These are phyloP conservation scores for Fraxinus sp. DNA, from an alignment of 305 asterid species.

Conservation along the genomic window DNA sequence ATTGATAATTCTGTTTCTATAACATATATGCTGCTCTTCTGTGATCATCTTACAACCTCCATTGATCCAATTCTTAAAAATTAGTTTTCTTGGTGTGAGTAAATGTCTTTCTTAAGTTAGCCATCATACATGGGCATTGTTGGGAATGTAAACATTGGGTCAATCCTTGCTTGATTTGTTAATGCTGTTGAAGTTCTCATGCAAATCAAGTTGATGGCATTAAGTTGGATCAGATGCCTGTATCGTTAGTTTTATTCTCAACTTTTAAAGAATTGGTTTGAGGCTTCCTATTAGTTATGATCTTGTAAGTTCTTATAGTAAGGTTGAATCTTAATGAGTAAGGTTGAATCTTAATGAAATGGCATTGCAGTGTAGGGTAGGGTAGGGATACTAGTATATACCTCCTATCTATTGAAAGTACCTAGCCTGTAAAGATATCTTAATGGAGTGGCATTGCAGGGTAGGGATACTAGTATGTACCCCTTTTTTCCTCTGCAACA, in stretches of 20 bases:
- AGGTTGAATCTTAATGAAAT: not conserved
- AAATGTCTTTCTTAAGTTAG: not conserved
- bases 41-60: not conserved
- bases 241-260: not conserved
- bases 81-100: not conserved
- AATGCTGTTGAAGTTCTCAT: not conserved
- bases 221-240: conserved; percentile 1
- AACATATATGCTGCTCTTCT: not conserved
- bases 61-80: not conserved
- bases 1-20: not conserved
- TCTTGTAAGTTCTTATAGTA: not conserved
- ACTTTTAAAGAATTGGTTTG: not conserved
- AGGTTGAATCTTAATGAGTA: not conserved
- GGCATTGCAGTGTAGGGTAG: not conserved
- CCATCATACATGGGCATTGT: not conserved
- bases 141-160: not conserved
- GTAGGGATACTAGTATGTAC: not conserved
- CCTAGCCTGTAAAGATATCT: not conserved
- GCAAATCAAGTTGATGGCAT: conserved; percentile 21
- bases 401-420: not conserved
- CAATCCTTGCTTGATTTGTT: conserved; percentile 3
- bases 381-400: not conserved
- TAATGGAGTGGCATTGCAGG: not conserved
- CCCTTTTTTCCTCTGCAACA: not conserved
- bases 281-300: not conserved